These are phyloP conservation scores for Dinochytrium kinnereticum DNA, from an alignment of 371 early-diverging fungal genomes.

Conservation along the genomic window DNA sequence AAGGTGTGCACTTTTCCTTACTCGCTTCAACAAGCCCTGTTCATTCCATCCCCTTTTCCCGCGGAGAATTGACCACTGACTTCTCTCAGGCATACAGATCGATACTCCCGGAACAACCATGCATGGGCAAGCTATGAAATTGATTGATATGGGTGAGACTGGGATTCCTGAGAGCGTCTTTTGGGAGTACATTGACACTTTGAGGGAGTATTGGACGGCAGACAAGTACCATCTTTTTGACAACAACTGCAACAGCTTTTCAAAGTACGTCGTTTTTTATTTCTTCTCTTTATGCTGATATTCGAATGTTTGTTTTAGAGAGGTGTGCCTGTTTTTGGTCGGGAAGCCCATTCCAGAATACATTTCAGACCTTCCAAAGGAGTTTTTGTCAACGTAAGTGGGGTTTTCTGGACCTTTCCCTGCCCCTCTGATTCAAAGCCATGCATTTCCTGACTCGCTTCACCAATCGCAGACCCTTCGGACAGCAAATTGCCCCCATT, in stretches of 20 bases:
- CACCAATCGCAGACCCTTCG: conserved; percentile 66
- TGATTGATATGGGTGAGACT: conserved; percentile 82
- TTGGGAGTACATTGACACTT: conserved; percentile 73
- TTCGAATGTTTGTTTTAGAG: neutral
- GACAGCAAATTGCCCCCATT: conserved; percentile 76
- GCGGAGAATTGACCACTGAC: conserved; percentile 15
- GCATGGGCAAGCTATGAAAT: conserved; percentile 75
- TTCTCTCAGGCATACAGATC: conserved; percentile 35
- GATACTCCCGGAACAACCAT: conserved; percentile 60
- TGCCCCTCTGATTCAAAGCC: neutral
- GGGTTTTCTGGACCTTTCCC: neutral
- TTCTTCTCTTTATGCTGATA: neutral
- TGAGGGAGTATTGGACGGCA: conserved; percentile 69
- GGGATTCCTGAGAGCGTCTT: conserved; percentile 79
- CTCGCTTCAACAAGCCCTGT: no score
- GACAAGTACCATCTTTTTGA: conserved; percentile 89
- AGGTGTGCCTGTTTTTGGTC: conserved; percentile 78
- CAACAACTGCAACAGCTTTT: conserved; percentile 87
- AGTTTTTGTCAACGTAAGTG: conserved; percentile 67
- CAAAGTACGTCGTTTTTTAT: conserved; percentile 53
- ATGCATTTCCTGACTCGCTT: neutral
- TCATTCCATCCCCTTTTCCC: no score
- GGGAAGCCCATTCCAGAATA: conserved; percentile 76
- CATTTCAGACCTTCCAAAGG: conserved; percentile 71
- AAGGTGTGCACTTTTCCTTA: no score